Evolutionary conservation across 805 yeast genomes (phyloP), one percentile per base, ranked within the genome.

Genomic region (Hanseniaspora nectarophila): DNA sequence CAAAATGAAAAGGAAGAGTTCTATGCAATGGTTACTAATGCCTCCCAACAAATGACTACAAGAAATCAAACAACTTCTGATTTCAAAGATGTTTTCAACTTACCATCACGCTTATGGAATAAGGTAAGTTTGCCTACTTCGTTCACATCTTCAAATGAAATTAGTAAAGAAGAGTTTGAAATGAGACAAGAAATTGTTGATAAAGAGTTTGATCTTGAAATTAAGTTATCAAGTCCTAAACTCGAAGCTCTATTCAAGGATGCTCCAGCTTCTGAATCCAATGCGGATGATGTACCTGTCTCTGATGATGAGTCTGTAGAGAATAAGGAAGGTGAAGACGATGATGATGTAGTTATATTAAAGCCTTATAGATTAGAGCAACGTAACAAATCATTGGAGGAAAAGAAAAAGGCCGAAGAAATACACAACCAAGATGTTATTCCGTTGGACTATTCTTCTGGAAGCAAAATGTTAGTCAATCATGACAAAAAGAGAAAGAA

Each of bases 371-470:
- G 60, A 37, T 56, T 54, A 10, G 60, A 45, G 21, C 55, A 60
- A 55, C 49, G 51, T 51, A 33, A 52, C 45, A 32, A 45, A 40
- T 23, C 26, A 35, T 16, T n/a, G 23, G 46, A 35, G 53, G 47
- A 34, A 38, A 43, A 16, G 53, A 48, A 45, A 40, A 52, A 44
- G 37, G 32, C 48, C 16, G 46, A 26, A 31, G 38, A 54, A 6
- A 45, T 39, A 1, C 45, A 35, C 6, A 53, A 45, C 8, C 54
- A 55, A 2, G 51, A 43, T 7, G 60, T 54, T 13, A 64, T 66
- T 12, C 63, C 64, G 6, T 60, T 77, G 44, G 80, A 78, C 58
- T 78, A 76, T 56, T 58, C 63, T 0, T 69, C 62, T 32, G 70
- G 73, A 15, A 70, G 71, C 29, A 74, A 70, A 53, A 65, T 76